phyloP scores from a whole-genome alignment of 2,329 filamentous ascomycete species.

The Sclerotinia minor region DNA sequence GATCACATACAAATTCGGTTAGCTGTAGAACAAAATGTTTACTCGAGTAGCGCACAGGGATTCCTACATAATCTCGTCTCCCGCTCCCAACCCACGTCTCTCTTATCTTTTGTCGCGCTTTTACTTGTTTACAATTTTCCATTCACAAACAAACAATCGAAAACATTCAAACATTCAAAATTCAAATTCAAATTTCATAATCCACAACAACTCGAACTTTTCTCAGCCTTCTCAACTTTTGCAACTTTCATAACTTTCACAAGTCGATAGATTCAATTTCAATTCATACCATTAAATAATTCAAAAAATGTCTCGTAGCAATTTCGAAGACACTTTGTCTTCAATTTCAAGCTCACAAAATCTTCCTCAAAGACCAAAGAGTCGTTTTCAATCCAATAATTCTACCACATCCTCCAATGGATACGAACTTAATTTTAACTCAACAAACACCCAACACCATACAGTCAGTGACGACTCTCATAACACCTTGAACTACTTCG shows the following conservation, averaged over 20 bases:
- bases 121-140: conserved; percentile 15
- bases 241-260: no score
- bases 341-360: conserved; percentile 17
- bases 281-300: not conserved
- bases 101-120: conserved; percentile 1
- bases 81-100: not conserved
- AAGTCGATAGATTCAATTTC: no score
- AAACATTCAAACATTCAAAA: not conserved
- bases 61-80: conserved; percentile 17
- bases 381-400: conserved; percentile 7
- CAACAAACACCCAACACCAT: conserved; percentile 21
- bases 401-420: conserved; percentile 15
- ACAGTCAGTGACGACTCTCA: conserved; percentile 11
- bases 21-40: not conserved
- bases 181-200: not conserved
- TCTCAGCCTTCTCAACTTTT: not conserved
- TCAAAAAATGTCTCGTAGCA: conserved; percentile 12
- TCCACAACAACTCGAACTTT: conserved; percentile 8
- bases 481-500: not conserved
- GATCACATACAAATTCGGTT: not conserved
- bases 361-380: conserved; percentile 13
- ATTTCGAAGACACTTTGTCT: conserved; percentile 16
- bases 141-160: not conserved
- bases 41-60: not conserved
- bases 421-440: not conserved